phyloP scores from a whole-genome alignment of 2,329 filamentous ascomycete species.

The Pseudogymnoascus sp. region DNA sequence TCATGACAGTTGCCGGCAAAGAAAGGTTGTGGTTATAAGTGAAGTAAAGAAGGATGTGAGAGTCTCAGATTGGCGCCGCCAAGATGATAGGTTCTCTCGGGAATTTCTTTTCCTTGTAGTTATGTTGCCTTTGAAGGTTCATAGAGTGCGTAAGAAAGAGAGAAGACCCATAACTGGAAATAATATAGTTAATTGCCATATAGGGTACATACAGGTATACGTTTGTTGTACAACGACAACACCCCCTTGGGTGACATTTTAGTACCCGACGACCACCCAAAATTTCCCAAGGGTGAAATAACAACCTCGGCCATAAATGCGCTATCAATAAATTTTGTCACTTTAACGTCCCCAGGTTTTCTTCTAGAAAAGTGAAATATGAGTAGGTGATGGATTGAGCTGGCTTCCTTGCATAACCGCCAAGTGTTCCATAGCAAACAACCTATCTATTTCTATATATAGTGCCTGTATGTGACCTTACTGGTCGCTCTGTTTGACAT shows the following conservation, averaged over 20 bases:
- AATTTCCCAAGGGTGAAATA: not conserved
- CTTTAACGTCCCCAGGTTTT: not conserved
- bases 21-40: not conserved
- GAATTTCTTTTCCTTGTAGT: not conserved
- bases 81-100: not conserved
- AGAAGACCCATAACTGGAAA: not conserved
- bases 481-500: not conserved
- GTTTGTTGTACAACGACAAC: not conserved
- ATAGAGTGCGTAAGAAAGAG: not conserved
- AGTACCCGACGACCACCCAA: not conserved
- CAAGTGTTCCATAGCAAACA: constrained; percentile 2
- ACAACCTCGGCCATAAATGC: not conserved
- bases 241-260: not conserved
- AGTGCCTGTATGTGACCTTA: constrained; percentile 2
- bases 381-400: constrained; percentile 6
- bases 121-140: not conserved
- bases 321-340: not conserved
- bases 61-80: not conserved
- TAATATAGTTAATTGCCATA: not conserved
- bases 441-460: constrained; percentile 7
- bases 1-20: not conserved
- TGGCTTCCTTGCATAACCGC: constrained; percentile 1
- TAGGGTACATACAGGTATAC: not conserved
- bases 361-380: not conserved
- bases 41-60: not conserved